These are phyloP conservation scores for Brassica napus DNA, from an alignment of 345 rosid species.

Conservation along the genomic window Da-Ae NC_063452.1:1732001-1732500, in stretches of 20 bases:
- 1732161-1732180: constrained; percentile 61
- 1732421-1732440: constrained; percentile 67
- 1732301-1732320: constrained; percentile 59
- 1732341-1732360: constrained; percentile 79
- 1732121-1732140: constrained; percentile 68
- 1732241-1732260: constrained; percentile 62
- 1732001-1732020: constrained; percentile 67
- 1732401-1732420: constrained; percentile 57
- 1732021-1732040: constrained; percentile 54
- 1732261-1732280: constrained; percentile 58
- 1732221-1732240: constrained; percentile 53
- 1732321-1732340: constrained; percentile 56
- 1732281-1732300: constrained; percentile 49
- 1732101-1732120: constrained; percentile 52
- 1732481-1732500: constrained; percentile 48
- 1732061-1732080: constrained; percentile 66
- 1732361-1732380: constrained; percentile 55
- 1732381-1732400: constrained; percentile 55
- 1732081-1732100: constrained; percentile 54
- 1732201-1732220: constrained; percentile 62
- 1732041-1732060: constrained; percentile 74
- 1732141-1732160: constrained; percentile 70
- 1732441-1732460: constrained; percentile 54
- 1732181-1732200: constrained; percentile 54
- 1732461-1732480: constrained; percentile 49